Evolutionary conservation across 2,329 filamentous ascomycete genomes (phyloP), one percentile per base, ranked within the genome.

Genomic region (Passalora sequoiae): DNA sequence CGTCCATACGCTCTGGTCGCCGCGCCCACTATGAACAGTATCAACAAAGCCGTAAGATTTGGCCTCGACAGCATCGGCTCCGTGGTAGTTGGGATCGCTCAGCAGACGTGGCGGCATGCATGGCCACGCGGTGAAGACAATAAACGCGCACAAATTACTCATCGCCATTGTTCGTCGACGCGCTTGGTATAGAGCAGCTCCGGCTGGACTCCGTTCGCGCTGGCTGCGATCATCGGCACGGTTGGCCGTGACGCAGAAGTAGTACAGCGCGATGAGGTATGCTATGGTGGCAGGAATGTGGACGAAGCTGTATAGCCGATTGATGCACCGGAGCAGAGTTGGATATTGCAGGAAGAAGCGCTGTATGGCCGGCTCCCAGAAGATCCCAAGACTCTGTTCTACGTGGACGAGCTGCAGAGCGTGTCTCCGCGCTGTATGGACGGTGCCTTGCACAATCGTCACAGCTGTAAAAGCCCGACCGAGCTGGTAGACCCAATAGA

Each of bases 231-330:
- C 12, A 60, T n/a, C 56, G 51, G 16, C 10, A n/a, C 40, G 62
- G 59, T 77, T 77, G 39, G 73, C 73, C 6, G 78, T 81, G 17
- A 80, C 84, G 35, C 81, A 86, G 60, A 83, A 75, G 66, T 83
- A 84, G 67, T 79, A 87, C 4, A 87, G 72, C 59, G 78, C 75
- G 27, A 79, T 72, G 17, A 80, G 69, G 58, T 86, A 88, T 32
- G 82, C 72, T 52, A 87, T 86, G 4, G 83, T 86, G 10, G 82
- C 83, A 1, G 83, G 84, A 45, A 87, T 87, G 62, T 87, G 84
- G 57, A 88, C 85, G 65, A 86, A 86, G 4, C 82, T 86, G 66
- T 87, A 87, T 20, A 77, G 73, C 57, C 82, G 75, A 65, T 87
- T 87, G 55, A 81, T 84, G 76, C 76, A 85, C 53, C 71, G 76